A percentile compares a stretch with the other conserved stretches of the same genome.
These are phyloP conservation scores for Metschnikowia gelsemii DNA, from an alignment of 805 yeast genomes.

Conservation along the genomic window DNA sequence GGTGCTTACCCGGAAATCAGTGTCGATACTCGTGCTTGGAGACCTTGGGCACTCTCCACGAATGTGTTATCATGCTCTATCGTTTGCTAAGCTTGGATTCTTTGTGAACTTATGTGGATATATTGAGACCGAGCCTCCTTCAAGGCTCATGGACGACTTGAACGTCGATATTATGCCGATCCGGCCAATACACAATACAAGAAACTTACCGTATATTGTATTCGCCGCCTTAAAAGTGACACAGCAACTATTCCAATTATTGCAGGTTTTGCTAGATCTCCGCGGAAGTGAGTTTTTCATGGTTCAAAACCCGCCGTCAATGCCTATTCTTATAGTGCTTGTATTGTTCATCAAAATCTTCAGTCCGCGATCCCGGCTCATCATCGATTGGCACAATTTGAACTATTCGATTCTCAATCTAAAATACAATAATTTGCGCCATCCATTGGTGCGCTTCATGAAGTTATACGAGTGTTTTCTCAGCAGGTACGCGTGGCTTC, in stretches of 20 bases:
- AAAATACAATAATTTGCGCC: slow-evolving; percentile 51
- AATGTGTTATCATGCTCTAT: slow-evolving; percentile 84
- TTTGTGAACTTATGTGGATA: slow-evolving; percentile 86
- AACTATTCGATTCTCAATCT: slow-evolving; percentile 80
- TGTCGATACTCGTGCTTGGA: slow-evolving; percentile 82
- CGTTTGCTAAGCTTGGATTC: slow-evolving; percentile 68
- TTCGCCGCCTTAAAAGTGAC: slow-evolving; percentile 62
- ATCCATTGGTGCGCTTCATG: slow-evolving; percentile 62
- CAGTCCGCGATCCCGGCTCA: slow-evolving; percentile 56
- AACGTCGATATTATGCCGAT: slow-evolving; percentile 54
- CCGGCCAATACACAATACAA: slow-evolving; percentile 37
- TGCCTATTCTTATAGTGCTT: slow-evolving; percentile 73
- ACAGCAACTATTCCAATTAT: slow-evolving; percentile 51
- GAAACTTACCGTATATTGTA: slow-evolving; percentile 49
- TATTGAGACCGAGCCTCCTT: slow-evolving; percentile 54
- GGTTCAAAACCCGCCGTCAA: slow-evolving; percentile 89
- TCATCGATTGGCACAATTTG: slow-evolving; percentile 96
- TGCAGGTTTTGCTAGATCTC: slow-evolving; percentile 48
- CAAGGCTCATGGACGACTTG: slow-evolving; percentile 48
- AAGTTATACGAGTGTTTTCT: slow-evolving; percentile 61
- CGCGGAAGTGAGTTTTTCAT: slow-evolving; percentile 67
- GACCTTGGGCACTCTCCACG: slow-evolving; percentile 95
- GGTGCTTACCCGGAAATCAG: slow-evolving; percentile 44
- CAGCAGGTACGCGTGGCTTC: slow-evolving; percentile 63
- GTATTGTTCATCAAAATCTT: slow-evolving; percentile 50